Evolutionary conservation across 2,329 filamentous ascomycete genomes (phyloP), one percentile per base, ranked within the genome.

Genomic region (Colletotrichum spinosum): DNA sequence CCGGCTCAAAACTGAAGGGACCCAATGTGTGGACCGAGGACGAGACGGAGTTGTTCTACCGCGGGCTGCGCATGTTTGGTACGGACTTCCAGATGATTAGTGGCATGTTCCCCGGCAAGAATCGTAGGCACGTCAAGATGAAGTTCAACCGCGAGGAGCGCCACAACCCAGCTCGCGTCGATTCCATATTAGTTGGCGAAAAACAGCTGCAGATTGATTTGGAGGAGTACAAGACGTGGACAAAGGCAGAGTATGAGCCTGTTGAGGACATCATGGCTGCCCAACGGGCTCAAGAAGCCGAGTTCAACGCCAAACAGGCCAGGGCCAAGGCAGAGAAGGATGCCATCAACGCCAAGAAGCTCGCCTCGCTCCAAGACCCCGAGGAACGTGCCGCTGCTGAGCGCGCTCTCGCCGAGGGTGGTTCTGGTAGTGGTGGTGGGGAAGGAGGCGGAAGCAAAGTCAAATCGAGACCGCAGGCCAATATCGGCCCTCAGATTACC

Each of bases 131-230:
- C 75, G 85, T 96, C 78, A 95, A 95, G 79, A 85, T 90, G 69
- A 96, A 96, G 75, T 96, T 93, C 79, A 92, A 90, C 71, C 89
- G 90, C 67, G 93, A 96, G 77, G 92, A 96, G 78, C 84, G 87
- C 39, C 81, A 87, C 57, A 84, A 90, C 68, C 88, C 91, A 0
- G 78, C 80, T 3, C 84, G 86, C 67, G 84, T 97, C 70, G 88
- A 88, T 67, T 83, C 83, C 41, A 88, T 88, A 6, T 80, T 96
- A 60, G 85, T 85, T 41, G 87, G 87, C 60, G 81, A 85, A 70
- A 86, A 88, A 77, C 83, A 82, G 37, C 80, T 84, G 48, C 78
- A 77, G 71, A 88, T 90, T 69, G 83, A 89, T 72, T 77, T 90
- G 34, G 85, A 88, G 39, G 85, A 88, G 75, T 90, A 88, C 78